Conservation (phyloP, 805 yeast species). For the Cyberlindnera amylophila region DNA sequence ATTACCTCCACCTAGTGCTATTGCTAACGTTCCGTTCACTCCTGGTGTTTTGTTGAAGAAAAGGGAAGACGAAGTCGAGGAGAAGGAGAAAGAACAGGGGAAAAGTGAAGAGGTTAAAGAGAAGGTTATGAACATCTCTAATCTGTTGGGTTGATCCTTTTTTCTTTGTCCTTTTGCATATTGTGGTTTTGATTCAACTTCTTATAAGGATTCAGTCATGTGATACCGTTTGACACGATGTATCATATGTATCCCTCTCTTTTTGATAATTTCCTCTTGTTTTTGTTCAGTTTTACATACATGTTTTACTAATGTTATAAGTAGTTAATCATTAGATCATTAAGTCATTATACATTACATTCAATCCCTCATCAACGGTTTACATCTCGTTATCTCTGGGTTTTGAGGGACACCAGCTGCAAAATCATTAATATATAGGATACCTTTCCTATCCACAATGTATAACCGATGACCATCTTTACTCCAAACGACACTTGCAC, state of each 20-base stretch:
- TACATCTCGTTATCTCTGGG: conserved; percentile 63
- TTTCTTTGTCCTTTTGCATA: too few relatives aligned
- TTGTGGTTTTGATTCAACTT: too few relatives aligned
- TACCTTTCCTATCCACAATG: conserved; percentile 77
- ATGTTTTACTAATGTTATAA: too few relatives aligned
- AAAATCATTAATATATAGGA: conserved; percentile 76
- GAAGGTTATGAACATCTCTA: conserved; percentile 23
- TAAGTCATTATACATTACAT: background rate
- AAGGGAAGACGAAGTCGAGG: background rate
- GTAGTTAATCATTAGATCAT: too few relatives aligned
- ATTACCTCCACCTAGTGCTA: conserved; percentile 19
- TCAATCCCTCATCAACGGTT: conserved; percentile 26
- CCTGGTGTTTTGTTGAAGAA: conserved; percentile 3
- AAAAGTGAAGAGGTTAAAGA: conserved; percentile 4
- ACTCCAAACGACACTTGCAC: conserved; percentile 77
- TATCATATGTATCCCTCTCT: too few relatives aligned
- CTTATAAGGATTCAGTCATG: too few relatives aligned
- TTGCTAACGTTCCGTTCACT: conserved; percentile 13
- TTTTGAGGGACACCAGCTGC: conserved; percentile 75
- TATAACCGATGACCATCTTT: conserved; percentile 77
- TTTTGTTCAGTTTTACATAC: too few relatives aligned
- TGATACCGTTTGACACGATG: background rate
- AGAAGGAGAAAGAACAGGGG: background rate
- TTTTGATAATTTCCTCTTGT: too few relatives aligned
- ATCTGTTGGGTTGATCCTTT: conserved; percentile 14